Evolutionary conservation across 768 basidiomycete genomes (phyloP).

Genomic region (Neoboletus magnificus): DNA sequence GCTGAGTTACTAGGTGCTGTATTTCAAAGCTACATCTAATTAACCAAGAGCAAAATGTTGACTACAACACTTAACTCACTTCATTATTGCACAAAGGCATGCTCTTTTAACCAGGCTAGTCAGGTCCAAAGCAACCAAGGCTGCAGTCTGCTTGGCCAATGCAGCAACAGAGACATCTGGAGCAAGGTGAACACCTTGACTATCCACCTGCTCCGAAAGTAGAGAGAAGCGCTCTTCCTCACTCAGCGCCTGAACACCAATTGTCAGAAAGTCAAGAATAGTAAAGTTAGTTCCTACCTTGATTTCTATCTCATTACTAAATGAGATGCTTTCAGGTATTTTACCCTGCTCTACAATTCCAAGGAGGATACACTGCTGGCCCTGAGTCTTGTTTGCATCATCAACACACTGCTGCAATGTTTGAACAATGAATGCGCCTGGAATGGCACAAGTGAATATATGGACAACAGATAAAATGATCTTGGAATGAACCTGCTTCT

Average conservation of each 20-base stretch:
- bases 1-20: slow-evolving; percentile 5
- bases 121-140: slow-evolving; percentile 81
- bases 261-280: not conserved
- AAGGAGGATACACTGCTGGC: slow-evolving; percentile 71
- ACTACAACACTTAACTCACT: slow-evolving; percentile 11
- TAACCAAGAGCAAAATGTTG: not conserved
- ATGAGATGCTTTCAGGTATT: slow-evolving; percentile 63
- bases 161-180: slow-evolving; percentile 74
- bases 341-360: slow-evolving; percentile 68
- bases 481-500: slow-evolving; percentile 41
- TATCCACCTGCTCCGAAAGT: slow-evolving; percentile 40
- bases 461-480: not conserved
- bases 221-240: slow-evolving; percentile 71
- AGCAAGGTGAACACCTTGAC: slow-evolving; percentile 44
- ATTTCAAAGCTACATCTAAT: slow-evolving; percentile 3
- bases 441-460: not conserved
- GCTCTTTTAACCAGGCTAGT: slow-evolving; percentile 63
- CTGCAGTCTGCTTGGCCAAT: slow-evolving; percentile 87
- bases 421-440: slow-evolving; percentile 59
- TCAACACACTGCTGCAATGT: slow-evolving; percentile 62
- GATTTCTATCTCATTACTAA: slow-evolving; percentile 82
- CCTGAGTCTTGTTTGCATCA: slow-evolving; percentile 54
- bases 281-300: slow-evolving; percentile 45
- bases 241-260: slow-evolving; percentile 60
- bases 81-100: slow-evolving; percentile 41